A percentile compares a stretch with the other conserved stretches of the same genome.
These are phyloP conservation scores for Tillandsia leiboldiana DNA, from an alignment of 176 grass and related monocot genomes.

Conservation along the genomic window DNA sequence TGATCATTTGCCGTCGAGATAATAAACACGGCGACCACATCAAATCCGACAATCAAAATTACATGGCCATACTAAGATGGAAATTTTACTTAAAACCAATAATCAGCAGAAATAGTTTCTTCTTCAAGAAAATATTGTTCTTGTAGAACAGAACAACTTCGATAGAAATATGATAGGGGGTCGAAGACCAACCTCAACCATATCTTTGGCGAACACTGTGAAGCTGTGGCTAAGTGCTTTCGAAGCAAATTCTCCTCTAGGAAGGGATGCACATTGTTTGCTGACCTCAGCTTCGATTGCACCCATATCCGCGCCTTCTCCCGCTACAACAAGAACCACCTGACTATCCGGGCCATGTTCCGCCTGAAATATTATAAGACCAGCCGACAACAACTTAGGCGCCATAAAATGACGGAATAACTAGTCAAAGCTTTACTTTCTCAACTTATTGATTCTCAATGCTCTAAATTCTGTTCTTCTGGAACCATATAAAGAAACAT, in stretches of 20 bases:
- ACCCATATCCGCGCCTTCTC: conserved; percentile 61
- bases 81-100: no score
- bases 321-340: conserved; percentile 78
- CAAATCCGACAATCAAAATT: no score
- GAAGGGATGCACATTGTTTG: conserved; percentile 75
- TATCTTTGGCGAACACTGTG: conserved; percentile 67
- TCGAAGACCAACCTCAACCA: conserved; percentile 59
- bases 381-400: conserved; percentile 1
- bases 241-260: conserved; percentile 90
- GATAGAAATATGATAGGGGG: not conserved
- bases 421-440: not conserved
- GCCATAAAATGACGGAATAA: not conserved
- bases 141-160: not conserved
- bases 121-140: no score
- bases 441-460: not conserved
- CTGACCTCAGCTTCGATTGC: conserved; percentile 75
- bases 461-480: no score
- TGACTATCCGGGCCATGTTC: conserved; percentile 98
- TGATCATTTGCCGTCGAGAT: no score
- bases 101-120: no score
- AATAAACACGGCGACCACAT: no score
- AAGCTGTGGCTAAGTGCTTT: conserved; percentile 95
- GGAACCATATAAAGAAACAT: no score
- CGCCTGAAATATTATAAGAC: conserved; percentile 40
- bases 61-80: no score